phyloP scores from a whole-genome alignment of 192 early-diverging fungal species.

The Gonapodya prolifera region DNA sequence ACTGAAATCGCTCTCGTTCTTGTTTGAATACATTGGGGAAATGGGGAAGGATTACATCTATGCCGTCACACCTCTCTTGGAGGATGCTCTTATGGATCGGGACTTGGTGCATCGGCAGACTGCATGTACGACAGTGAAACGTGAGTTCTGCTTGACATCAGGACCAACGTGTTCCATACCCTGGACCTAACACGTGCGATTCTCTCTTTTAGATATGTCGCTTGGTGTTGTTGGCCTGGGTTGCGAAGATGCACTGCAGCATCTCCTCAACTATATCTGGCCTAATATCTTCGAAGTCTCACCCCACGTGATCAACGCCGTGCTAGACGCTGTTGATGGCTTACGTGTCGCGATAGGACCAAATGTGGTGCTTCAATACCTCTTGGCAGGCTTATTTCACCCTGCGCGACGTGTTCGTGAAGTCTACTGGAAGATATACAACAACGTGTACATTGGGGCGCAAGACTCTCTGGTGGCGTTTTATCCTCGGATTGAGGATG shows the following conservation, averaged over 20 bases:
- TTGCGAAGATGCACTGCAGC: slow-evolving; percentile 87
- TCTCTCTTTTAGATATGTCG: slow-evolving; percentile 45
- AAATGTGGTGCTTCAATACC: slow-evolving; percentile 67
- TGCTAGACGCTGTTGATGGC: slow-evolving; percentile 94
- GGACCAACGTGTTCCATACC: background rate
- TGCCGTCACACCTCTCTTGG: slow-evolving; percentile 85
- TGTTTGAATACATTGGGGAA: slow-evolving; percentile 98
- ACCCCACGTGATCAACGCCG: slow-evolving; percentile 96
- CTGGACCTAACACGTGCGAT: background rate
- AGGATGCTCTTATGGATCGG: slow-evolving; percentile 94
- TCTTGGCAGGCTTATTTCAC: slow-evolving; percentile 92
- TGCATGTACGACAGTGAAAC: slow-evolving; percentile 88
- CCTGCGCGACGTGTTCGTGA: slow-evolving; percentile 89
- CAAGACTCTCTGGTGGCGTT: slow-evolving; percentile 86
- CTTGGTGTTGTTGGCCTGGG: slow-evolving; percentile 84
- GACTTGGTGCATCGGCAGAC: slow-evolving; percentile 98
- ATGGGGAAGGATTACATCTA: slow-evolving; percentile 98
- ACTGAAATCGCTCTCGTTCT: slow-evolving; percentile 82
- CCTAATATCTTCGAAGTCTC: slow-evolving; percentile 95
- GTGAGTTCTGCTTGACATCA: no score
- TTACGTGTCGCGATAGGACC: slow-evolving; percentile 83
- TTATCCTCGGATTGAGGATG: slow-evolving; percentile 82
- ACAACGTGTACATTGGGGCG: slow-evolving; percentile 79
- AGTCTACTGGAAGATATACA: slow-evolving; percentile 98
- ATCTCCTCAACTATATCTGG: slow-evolving; percentile 93